These are phyloP conservation scores for Alliaria petiolata DNA, from an alignment of 345 rosid species.

Conservation along the genomic window DNA sequence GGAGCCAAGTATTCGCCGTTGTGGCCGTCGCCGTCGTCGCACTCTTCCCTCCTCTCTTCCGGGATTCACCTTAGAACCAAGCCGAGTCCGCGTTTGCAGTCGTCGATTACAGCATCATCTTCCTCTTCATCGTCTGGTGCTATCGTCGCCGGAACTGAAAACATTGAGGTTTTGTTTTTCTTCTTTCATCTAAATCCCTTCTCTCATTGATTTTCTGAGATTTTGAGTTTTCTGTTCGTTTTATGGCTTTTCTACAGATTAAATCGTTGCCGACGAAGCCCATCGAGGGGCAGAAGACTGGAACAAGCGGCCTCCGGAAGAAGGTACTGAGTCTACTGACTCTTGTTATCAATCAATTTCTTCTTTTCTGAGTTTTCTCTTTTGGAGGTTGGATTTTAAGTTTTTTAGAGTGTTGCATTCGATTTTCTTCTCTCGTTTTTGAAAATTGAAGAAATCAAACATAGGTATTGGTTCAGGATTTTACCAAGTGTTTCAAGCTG, in stretches of 20 bases:
- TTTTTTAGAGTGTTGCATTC: not conserved
- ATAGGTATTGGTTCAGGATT: too few species aligned
- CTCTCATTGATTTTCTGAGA: not conserved
- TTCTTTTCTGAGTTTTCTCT: not conserved
- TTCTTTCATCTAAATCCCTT: not conserved
- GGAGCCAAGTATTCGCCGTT: constrained; percentile 19
- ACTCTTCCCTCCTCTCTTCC: constrained; percentile 33
- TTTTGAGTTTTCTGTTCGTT: not conserved
- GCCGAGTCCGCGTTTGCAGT: constrained; percentile 7
- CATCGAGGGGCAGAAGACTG: constrained; percentile 79
- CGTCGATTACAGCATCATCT: constrained; percentile 43
- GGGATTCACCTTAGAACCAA: constrained; percentile 27
- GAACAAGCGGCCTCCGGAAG: constrained; percentile 81
- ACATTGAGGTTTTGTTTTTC: constrained; percentile 57
- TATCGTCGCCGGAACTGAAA: constrained; percentile 59
- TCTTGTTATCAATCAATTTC: not conserved
- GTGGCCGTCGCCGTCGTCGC: constrained; percentile 8
- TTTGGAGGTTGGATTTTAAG: not conserved
- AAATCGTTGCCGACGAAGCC: constrained; percentile 71
- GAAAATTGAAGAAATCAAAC: not conserved
- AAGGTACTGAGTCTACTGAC: constrained; percentile 39
- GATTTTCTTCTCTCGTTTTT: not conserved
- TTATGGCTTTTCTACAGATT: constrained; percentile 34
- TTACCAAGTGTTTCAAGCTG: not conserved
- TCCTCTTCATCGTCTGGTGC: constrained; percentile 53